These are phyloP conservation scores for Mycena amicta DNA, from an alignment of 768 basidiomycete genomes.

Conservation along the genomic window DNA sequence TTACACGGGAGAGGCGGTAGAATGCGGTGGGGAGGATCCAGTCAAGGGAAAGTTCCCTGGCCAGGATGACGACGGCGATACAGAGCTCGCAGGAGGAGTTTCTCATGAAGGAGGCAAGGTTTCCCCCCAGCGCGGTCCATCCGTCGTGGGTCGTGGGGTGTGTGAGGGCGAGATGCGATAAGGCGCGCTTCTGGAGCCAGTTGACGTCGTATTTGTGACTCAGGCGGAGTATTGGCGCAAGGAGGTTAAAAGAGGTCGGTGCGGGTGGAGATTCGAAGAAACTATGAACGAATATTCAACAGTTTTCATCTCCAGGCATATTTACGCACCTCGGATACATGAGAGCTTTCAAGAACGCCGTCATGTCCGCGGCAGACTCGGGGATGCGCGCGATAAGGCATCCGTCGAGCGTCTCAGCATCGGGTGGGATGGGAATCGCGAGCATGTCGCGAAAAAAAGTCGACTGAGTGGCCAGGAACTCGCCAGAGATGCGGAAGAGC, in stretches of 20 bases:
- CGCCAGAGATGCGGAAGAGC: no score
- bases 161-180: no score
- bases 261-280: no score
- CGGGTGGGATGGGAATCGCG: no score
- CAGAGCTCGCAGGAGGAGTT: not conserved
- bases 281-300: not conserved
- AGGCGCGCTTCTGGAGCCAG: not conserved
- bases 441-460: slow-evolving; percentile 12
- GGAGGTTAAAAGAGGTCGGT: not conserved
- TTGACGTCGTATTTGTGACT: not conserved
- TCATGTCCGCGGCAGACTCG: not conserved
- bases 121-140: no score
- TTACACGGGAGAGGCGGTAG: no score
- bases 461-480: slow-evolving; percentile 7
- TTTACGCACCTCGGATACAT: not conserved
- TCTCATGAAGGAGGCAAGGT: not conserved
- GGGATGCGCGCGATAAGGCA: not conserved
- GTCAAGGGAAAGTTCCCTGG: not conserved
- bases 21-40: not conserved
- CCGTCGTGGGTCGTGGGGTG: no score
- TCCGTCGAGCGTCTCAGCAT: no score
- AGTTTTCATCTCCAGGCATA: not conserved
- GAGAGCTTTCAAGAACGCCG: no score
- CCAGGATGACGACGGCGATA: not conserved
- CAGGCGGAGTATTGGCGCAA: not conserved